Evolutionary conservation across 345 rosid species (phyloP).

Genomic region (Syzygium aqueum): DNA sequence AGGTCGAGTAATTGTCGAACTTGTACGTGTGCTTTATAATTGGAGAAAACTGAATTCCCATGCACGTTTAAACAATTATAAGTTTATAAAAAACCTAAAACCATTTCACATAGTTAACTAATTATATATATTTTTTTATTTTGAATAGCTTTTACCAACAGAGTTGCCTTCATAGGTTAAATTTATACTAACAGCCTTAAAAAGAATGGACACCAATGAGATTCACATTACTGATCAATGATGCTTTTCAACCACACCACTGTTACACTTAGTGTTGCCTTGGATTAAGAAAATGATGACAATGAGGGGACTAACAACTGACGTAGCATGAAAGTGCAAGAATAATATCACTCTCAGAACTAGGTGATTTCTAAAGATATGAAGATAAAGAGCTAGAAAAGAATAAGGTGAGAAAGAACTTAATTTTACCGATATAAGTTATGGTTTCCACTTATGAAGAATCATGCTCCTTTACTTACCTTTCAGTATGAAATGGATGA

Average conservation of each 20-base stretch:
- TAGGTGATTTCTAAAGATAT: not conserved
- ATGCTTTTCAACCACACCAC: not conserved
- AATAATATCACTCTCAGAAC: not conserved
- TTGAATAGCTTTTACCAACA: not conserved
- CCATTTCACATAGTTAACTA: not conserved
- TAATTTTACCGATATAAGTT: not conserved
- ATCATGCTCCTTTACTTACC: not conserved
- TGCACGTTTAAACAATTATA: not conserved
- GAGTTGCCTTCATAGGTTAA: not conserved
- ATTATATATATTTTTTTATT: not conserved
- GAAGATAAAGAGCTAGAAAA: not conserved
- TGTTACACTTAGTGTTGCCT: not conserved
- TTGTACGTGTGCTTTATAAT: not conserved
- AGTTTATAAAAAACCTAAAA: not conserved
- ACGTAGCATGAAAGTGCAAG: not conserved
- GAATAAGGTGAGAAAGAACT: not conserved
- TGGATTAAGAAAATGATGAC: not conserved
- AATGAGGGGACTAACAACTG: not conserved
- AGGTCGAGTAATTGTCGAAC: not conserved
- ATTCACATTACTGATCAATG: not conserved
- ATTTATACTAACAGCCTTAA: not conserved
- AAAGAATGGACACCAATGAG: not conserved
- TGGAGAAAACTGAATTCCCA: not conserved
- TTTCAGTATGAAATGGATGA: not conserved
- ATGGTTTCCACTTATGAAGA: not conserved